These are phyloP conservation scores for Xylariaceae sp. DNA, from an alignment of 2,329 filamentous ascomycete genomes.

Conservation along the genomic window DNA sequence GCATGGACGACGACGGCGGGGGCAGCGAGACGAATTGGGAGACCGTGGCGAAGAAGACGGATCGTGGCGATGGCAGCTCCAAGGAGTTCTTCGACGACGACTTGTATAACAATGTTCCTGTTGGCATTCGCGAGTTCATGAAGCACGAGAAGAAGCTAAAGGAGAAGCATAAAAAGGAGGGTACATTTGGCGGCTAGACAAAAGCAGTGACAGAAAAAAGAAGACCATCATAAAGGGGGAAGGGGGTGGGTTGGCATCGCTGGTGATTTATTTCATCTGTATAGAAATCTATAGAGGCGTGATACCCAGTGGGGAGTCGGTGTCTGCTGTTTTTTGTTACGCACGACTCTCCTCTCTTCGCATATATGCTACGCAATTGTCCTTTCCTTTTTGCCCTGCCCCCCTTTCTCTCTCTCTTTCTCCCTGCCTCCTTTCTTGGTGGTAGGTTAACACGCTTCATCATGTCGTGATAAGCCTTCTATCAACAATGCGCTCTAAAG, in stretches of 20 bases:
- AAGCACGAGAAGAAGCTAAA: constrained; percentile 88
- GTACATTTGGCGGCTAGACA: constrained; percentile 41
- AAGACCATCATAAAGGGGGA: neutral
- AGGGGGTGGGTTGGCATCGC: neutral
- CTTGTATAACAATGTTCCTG: constrained; percentile 74
- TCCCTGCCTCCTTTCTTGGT: neutral
- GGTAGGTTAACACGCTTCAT: neutral
- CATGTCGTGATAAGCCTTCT: constrained; percentile 10
- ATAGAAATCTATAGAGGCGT: constrained; percentile 1
- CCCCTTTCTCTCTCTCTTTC: neutral
- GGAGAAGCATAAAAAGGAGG: constrained; percentile 60
- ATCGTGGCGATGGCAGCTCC: constrained; percentile 36
- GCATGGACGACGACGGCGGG: constrained; percentile 76
- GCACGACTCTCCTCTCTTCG: neutral
- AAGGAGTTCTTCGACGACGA: constrained; percentile 59
- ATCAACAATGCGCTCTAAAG: constrained; percentile 12
- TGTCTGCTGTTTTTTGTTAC: neutral
- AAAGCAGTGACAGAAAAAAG: neutral
- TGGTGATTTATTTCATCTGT: neutral
- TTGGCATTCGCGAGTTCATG: constrained; percentile 97
- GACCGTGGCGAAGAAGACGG: constrained; percentile 31
- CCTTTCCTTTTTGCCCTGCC: neutral
- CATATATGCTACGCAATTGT: neutral
- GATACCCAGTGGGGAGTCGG: constrained; percentile 7
- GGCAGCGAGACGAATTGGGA: constrained; percentile 67